Evolutionary conservation across 257 asterid genomes (phyloP).

Genomic region (Solanum chilense): DNA sequence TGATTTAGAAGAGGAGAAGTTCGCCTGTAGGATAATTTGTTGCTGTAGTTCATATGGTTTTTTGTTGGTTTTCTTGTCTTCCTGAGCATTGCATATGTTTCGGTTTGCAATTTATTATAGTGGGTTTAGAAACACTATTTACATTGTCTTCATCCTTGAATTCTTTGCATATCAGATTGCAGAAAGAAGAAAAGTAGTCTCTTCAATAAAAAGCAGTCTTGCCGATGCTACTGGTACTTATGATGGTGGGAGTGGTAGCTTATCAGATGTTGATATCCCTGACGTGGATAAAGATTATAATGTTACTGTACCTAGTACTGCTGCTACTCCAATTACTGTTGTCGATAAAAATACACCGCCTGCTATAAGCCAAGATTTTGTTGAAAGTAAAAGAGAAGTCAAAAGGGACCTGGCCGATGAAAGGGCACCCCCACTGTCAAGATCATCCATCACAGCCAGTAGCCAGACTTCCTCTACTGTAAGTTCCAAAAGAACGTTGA

Average conservation of each 20-base stretch:
- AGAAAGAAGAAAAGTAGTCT: slow-evolving; percentile 69
- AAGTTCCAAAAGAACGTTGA: slow-evolving; percentile 4
- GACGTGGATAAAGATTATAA: slow-evolving; percentile 3
- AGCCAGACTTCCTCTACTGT: slow-evolving; percentile 12
- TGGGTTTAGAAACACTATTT: background rate
- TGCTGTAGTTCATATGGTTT: background rate
- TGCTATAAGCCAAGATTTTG: slow-evolving; percentile 9
- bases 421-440: slow-evolving; percentile 15
- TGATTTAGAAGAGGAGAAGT: background rate
- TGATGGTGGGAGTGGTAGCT: slow-evolving; percentile 14
- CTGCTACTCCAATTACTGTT: background rate
- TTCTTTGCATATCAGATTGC: slow-evolving; percentile 47
- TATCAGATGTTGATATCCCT: slow-evolving; percentile 20
- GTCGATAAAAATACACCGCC: slow-evolving; percentile 9
- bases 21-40: background rate
- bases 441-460: slow-evolving; percentile 13
- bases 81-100: background rate
- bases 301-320: background rate
- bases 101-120: background rate
- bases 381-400: slow-evolving; percentile 21
- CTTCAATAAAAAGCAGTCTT: slow-evolving; percentile 57
- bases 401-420: slow-evolving; percentile 24
- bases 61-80: background rate
- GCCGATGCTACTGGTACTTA: slow-evolving; percentile 26
- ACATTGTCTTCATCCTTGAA: background rate